Evolutionary conservation across 192 early-diverging fungal genomes (phyloP), one percentile per base, ranked within the genome.

Genomic region (Umbelopsis isabellina): DNA sequence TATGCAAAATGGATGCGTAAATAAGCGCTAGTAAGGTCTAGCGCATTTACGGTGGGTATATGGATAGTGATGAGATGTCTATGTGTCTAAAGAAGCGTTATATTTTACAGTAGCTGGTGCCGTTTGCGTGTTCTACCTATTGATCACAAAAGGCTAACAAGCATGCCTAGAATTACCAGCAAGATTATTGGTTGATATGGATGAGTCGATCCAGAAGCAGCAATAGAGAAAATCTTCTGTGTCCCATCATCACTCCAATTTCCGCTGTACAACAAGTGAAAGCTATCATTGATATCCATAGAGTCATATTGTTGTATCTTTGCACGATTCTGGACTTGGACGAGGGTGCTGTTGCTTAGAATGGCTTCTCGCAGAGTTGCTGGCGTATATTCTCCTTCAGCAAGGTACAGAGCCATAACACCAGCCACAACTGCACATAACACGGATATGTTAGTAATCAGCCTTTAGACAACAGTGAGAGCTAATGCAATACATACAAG

Each of bases 361-460:
- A 61, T 22, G 2, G 33, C 2, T 1, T 11, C 30, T n/a, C 55
- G 25, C 27, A 71, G 69, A 9, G 44, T 45, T 11, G 21, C 25
- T n/a, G 68, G 73, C 0, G 73, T 72, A 33, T 75, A 78, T 23
- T 70, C 66, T 18, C 65, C 49, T 47, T 77, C 72, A 4, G 70
- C 79, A 3, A 84, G 44, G 18, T 80, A 45, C 12, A 85, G 41
- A 0, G 84, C 83, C 69, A 84, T 84, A 7, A 84, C 65, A 6
- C 83, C 84, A 0, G 83, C 71, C 4, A 79, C 49, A 52, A 61
- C 55, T 61, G 18, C 0, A 0, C 25, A 22, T 11, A 55, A 23
- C 23, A 16, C 0, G 30, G 16, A 53, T 16, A 1, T 33, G 18
- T 58, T 33, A 53, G 53, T 18, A 61, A 49, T 49, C 0, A 2